Evolutionary conservation across 1,284 basidiomycete species (phyloP).

Genomic region (Ustilago xerochloae): DNA sequence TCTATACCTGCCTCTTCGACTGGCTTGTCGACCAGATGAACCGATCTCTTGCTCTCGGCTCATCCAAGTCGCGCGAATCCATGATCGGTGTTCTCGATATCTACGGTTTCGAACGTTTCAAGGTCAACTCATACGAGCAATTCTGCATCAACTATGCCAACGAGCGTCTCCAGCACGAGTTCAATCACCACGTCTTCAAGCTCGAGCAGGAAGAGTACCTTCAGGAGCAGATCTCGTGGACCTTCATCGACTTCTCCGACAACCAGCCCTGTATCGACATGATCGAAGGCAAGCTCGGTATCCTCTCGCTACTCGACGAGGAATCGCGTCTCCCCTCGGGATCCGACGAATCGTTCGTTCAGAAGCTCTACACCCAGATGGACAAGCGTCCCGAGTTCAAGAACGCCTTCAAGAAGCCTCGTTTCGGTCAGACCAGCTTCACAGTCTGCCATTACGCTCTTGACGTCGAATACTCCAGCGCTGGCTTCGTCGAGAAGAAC

Average conservation of each 20-base stretch:
- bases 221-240: slow-evolving; percentile 98
- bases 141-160: slow-evolving; percentile 99
- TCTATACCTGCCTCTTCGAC: slow-evolving; percentile 98
- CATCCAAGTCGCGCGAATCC: slow-evolving; percentile 87
- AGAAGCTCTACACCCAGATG: slow-evolving; percentile 91
- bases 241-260: slow-evolving; percentile 97
- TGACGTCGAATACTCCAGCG: slow-evolving; percentile 97
- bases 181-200: slow-evolving; percentile 73
- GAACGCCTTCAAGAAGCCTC: slow-evolving; percentile 94
- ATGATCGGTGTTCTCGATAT: slow-evolving; percentile 97
- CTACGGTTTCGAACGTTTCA: slow-evolving; percentile 70
- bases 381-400: slow-evolving; percentile 82
- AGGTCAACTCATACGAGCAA: slow-evolving; percentile 92
- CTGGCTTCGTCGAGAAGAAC: slow-evolving; percentile 99
- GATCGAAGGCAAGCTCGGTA: slow-evolving; percentile 96
- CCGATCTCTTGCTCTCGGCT: slow-evolving; percentile 90
- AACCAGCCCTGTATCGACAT: slow-evolving; percentile 99
- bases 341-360: slow-evolving; percentile 90
- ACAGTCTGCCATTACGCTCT: slow-evolving; percentile 98
- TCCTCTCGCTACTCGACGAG: slow-evolving; percentile 93
- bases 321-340: slow-evolving; percentile 96
- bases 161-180: slow-evolving; percentile 90
- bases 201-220: slow-evolving; percentile 99
- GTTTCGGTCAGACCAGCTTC: slow-evolving; percentile 96
- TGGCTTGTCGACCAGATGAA: slow-evolving; percentile 98